These are phyloP conservation scores for Trichoderma afroharzianum DNA, from an alignment of 2,329 filamentous ascomycete species.

Conservation along the genomic window DNA sequence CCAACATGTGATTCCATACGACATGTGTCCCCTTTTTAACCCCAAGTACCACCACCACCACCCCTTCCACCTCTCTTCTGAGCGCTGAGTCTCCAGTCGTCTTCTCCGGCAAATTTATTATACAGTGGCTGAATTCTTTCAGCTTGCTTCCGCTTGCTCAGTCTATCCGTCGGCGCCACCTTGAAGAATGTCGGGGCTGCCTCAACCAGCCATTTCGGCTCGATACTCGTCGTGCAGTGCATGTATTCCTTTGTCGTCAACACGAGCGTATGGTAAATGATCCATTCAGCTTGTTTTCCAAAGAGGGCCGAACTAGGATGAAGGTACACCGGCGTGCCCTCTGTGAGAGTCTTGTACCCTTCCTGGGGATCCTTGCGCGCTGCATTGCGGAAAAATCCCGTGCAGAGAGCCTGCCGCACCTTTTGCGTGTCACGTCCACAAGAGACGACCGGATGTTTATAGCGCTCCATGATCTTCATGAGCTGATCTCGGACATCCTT, in stretches of 20 bases:
- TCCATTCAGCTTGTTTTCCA: constrained; percentile 93
- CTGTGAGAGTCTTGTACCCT: constrained; percentile 95
- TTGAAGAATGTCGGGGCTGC: constrained; percentile 99
- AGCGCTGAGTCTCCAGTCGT: constrained; percentile 90
- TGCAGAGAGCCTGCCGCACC: constrained; percentile 84
- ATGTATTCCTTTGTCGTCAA: constrained; percentile 98
- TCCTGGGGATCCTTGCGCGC: constrained; percentile 94
- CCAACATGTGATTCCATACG: background rate
- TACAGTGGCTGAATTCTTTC: constrained; percentile 94
- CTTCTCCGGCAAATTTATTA: constrained; percentile 86
- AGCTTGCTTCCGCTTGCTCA: constrained; percentile 89
- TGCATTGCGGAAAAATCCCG: constrained; percentile 92
- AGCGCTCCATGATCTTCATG: constrained; percentile 88
- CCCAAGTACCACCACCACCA: constrained; percentile 89
- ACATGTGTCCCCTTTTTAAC: constrained; percentile 40
- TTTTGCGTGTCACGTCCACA: constrained; percentile 85
- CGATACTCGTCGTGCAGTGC: constrained; percentile 89
- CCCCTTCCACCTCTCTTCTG: constrained; percentile 81
- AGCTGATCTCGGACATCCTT: constrained; percentile 92
- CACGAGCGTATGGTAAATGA: constrained; percentile 87
- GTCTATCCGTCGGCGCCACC: constrained; percentile 78
- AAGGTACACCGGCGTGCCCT: constrained; percentile 91
- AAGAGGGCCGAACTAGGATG: constrained; percentile 91
- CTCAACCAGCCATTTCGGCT: constrained; percentile 91
- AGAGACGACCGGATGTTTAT: constrained; percentile 75